These are phyloP conservation scores for Martensiomyces pterosporus DNA, from an alignment of 192 early-diverging fungal genomes.

Conservation along the genomic window DNA sequence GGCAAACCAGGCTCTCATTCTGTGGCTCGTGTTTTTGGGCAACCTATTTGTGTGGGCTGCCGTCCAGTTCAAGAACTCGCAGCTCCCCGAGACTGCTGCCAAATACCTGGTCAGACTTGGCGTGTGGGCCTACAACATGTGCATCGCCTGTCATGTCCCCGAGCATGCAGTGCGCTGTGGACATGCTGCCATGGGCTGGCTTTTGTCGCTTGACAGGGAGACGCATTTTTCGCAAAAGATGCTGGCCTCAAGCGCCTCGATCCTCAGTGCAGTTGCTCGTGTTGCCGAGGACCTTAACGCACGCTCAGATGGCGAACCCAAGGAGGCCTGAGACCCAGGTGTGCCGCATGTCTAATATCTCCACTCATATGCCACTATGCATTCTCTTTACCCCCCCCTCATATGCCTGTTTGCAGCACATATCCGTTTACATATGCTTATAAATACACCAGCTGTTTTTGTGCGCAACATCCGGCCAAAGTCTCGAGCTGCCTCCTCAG, in stretches of 20 bases:
- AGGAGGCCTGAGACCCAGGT: too few species aligned
- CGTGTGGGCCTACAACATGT: slow-evolving; percentile 1
- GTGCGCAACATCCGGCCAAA: too few species aligned
- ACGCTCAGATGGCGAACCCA: too few species aligned
- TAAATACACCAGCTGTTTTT: too few species aligned
- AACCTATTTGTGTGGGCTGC: slow-evolving; percentile 25
- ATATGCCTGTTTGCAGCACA: too few species aligned
- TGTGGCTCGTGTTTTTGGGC: slow-evolving; percentile 36
- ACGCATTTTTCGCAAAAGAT: slow-evolving; percentile 20
- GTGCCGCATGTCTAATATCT: too few species aligned
- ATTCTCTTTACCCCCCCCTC: too few species aligned
- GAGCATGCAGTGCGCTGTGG: slow-evolving; percentile 4
- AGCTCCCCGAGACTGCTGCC: slow-evolving; percentile 19
- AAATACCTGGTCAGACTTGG: slow-evolving; percentile 1
- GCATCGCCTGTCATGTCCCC: slow-evolving; percentile 7
- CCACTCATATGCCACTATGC: too few species aligned
- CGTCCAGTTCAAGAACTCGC: slow-evolving; percentile 27
- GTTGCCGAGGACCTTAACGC: slow-evolving; percentile 21
- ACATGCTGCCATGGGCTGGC: slow-evolving; percentile 5
- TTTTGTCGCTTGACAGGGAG: slow-evolving; percentile 20
- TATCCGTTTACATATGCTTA: too few species aligned
- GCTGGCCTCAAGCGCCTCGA: slow-evolving; percentile 21
- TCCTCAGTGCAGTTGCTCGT: slow-evolving; percentile 23
- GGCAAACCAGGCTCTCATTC: slow-evolving; percentile 11
- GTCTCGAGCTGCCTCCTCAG: too few species aligned